phyloP scores from a whole-genome alignment of 192 early-diverging fungal species.

The Podila horticola region DNA sequence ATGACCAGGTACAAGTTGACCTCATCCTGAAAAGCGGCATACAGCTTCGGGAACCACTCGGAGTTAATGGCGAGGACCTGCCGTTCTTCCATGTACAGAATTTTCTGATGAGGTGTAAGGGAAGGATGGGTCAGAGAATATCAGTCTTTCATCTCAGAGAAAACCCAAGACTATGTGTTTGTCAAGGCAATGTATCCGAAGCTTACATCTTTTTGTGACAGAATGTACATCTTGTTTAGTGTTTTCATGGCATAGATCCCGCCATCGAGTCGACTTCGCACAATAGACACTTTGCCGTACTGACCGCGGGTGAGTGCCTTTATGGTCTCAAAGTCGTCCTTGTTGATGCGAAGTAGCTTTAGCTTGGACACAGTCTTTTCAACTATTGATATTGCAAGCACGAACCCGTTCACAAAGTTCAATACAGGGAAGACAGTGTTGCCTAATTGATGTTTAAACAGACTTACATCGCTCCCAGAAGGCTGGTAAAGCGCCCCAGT shows the following conservation, averaged over 20 bases:
- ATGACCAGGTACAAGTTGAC: slow-evolving; percentile 78
- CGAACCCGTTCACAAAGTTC: background rate
- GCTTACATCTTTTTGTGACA: slow-evolving; percentile 76
- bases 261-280: slow-evolving; percentile 73
- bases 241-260: slow-evolving; percentile 90
- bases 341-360: slow-evolving; percentile 68
- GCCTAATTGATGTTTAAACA: background rate
- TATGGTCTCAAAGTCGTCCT: slow-evolving; percentile 78
- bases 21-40: slow-evolving; percentile 71
- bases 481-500: slow-evolving; percentile 45
- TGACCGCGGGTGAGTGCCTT: slow-evolving; percentile 81
- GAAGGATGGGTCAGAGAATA: slow-evolving; percentile 63
- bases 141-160: slow-evolving; percentile 74
- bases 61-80: slow-evolving; percentile 76
- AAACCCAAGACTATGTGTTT: slow-evolving; percentile 58
- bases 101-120: slow-evolving; percentile 65
- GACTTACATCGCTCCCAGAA: slow-evolving; percentile 49
- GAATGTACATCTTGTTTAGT: slow-evolving; percentile 76
- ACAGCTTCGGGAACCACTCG: slow-evolving; percentile 75
- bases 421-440: background rate
- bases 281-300: slow-evolving; percentile 87
- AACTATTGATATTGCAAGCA: slow-evolving; percentile 6
- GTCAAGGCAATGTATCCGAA: slow-evolving; percentile 77
- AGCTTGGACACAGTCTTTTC: slow-evolving; percentile 41
- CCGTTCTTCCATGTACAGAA: slow-evolving; percentile 89